Percentiles rank a stretch among this genome's conserved stretches.
phyloP scores from a whole-genome alignment of 2,329 filamentous ascomycete genomes.

The Talaromyces sp. region DNA sequence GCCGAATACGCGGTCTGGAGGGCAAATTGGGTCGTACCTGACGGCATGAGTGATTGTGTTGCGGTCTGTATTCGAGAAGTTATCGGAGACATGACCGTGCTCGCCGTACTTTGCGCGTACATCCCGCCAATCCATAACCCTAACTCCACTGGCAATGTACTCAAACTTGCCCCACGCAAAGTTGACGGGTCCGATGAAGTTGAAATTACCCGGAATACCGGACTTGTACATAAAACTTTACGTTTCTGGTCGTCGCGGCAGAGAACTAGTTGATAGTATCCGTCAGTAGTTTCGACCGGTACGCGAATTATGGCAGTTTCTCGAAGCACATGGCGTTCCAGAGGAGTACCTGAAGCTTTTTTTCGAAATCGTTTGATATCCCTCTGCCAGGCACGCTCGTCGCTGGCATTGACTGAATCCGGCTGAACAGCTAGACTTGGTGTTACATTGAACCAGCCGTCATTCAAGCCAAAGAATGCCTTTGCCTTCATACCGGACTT shows the following conservation, averaged over 20 bases:
- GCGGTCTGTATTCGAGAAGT: conserved; percentile 26
- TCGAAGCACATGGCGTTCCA: conserved; percentile 52
- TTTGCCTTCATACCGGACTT: conserved; percentile 66
- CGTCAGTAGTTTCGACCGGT: conserved; percentile 60
- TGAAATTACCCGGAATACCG: conserved; percentile 66
- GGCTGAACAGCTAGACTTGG: conserved; percentile 49
- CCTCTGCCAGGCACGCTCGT: conserved; percentile 65
- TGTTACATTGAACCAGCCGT: conserved; percentile 66
- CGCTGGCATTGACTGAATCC: conserved; percentile 51
- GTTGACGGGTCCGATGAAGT: conserved; percentile 59
- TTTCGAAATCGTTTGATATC: conserved; percentile 63
- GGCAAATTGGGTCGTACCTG: conserved; percentile 31
- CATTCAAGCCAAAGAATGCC: conserved; percentile 57
- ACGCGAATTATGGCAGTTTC: conserved; percentile 65
- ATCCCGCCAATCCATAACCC: conserved; percentile 48
- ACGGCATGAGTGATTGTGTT: conserved; percentile 29
- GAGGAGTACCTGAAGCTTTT: conserved; percentile 47
- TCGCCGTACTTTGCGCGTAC: conserved; percentile 38
- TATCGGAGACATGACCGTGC: conserved; percentile 26
- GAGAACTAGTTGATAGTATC: conserved; percentile 65
- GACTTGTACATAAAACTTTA: conserved; percentile 61
- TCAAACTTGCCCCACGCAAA: conserved; percentile 61
- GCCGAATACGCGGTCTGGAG: conserved; percentile 31
- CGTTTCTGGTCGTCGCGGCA: conserved; percentile 52
- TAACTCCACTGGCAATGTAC: conserved; percentile 62